Base-by-base conservation (phyloP, 331 rosid species). In the Rhamnella rubrinervis region DNA sequence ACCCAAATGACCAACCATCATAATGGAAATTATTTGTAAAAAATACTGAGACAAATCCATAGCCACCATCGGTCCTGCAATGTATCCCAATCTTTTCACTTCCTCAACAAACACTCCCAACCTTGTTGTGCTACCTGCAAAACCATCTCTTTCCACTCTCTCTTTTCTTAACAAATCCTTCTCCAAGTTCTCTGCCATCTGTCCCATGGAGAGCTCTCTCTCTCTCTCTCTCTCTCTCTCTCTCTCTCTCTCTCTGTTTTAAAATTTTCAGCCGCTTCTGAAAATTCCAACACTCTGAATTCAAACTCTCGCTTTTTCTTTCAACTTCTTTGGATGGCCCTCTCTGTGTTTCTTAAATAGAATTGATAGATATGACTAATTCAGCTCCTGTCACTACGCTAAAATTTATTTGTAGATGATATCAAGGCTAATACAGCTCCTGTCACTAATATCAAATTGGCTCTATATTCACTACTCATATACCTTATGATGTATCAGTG, bases 1-100 rank as follows among this genome's bases (percentile, higher is more conserved):
- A 1, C 88, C 92, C 68, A 82, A 74, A 66, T 84, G 95, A 73
- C 98, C 96, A 11, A 89, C 98, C 89, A 92, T 92, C 89, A 81
- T 84, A 55, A 86, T 70, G 13, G 96, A 86, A 44, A 90, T 81
- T 12, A 85, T 81, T 52, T 90, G 95, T 62, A 90, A 70, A 66
- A 90, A 84, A 58, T 80, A 90, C 46, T 84, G 90, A 2, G 95
- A 84, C 63, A 86, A 31, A 69, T 70, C 80, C 38, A 86, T 95
- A 8, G 80, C 77, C 75, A 86, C 78, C 88, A 90, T 71, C 28
- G 96, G 96, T 7, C 59, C 86, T 10, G 85, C 87, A 41, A 90
- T 61, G 68, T 61, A 85, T 13, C 76, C 75, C 19, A 84, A 67
- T 37, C 71, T 67, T 70, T 82, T 88, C 64, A 78, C 67, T 72